Evolutionary conservation across 495 filamentous ascomycete species (phyloP).

Genomic region (Penicillium cinerascens): DNA sequence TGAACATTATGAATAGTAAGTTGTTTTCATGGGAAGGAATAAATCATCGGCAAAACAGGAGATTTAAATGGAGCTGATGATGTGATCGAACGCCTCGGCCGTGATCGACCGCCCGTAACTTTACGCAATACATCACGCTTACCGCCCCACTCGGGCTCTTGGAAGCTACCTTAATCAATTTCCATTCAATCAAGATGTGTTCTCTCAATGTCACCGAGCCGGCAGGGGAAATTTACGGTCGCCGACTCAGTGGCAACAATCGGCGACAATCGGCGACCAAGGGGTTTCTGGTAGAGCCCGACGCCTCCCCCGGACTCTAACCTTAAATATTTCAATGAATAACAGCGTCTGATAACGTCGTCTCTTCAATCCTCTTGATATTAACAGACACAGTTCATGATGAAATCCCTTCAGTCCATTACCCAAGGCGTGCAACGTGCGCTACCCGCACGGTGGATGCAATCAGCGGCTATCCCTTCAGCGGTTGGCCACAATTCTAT

Average conservation of each 20-base stretch:
- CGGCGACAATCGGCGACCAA: constrained; percentile 14
- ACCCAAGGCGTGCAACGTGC: neutral
- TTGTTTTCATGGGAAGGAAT: neutral
- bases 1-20: constrained; percentile 13
- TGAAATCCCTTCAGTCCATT: neutral
- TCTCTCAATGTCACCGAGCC: constrained; percentile 3
- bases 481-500: neutral
- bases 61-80: neutral
- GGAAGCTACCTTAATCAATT: neutral
- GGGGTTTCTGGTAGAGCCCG: constrained; percentile 6
- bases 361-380: neutral
- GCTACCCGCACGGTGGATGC: neutral
- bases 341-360: neutral
- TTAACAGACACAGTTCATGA: neutral
- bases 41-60: neutral
- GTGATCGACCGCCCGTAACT: constrained; percentile 11
- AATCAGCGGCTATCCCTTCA: neutral
- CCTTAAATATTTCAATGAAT: neutral
- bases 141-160: constrained; percentile 3
- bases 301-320: neutral
- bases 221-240: constrained; percentile 3
- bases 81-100: constrained; percentile 1
- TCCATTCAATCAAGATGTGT: neutral
- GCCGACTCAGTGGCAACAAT: constrained; percentile 6
- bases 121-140: constrained; percentile 7